These are phyloP conservation scores for Kwoniella shandongensis DNA, from an alignment of 768 basidiomycete genomes.

Conservation along the genomic window DNA sequence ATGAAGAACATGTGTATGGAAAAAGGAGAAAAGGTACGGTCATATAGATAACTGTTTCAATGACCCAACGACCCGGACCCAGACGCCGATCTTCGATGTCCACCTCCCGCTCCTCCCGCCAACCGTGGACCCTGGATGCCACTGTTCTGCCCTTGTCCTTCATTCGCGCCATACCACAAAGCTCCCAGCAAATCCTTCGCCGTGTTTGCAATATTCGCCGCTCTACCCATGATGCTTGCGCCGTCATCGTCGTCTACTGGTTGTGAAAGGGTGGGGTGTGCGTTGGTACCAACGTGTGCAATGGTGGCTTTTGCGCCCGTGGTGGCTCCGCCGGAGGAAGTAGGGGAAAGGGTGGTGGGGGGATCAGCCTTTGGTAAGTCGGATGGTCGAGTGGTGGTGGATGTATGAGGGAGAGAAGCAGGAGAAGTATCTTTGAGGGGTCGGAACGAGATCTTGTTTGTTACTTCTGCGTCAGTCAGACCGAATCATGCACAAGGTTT, in stretches of 20 bases:
- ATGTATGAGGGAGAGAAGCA: constrained; percentile 50
- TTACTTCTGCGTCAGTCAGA: constrained; percentile 33
- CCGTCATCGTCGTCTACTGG: constrained; percentile 34
- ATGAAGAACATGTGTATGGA: no score
- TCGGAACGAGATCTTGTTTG: constrained; percentile 47
- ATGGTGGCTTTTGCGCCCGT: constrained; percentile 31
- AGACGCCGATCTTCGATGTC: not conserved
- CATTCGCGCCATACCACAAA: constrained; percentile 57
- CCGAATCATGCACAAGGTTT: constrained; percentile 12
- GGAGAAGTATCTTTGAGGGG: constrained; percentile 51
- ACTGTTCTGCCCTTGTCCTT: constrained; percentile 1
- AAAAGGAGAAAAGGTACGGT: no score
- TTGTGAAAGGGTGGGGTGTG: constrained; percentile 31
- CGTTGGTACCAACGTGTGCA: constrained; percentile 37
- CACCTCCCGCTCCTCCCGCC: not conserved
- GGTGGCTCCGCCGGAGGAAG: not conserved
- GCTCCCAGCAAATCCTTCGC: constrained; percentile 75
- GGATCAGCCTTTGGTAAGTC: constrained; percentile 25
- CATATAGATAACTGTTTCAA: no score
- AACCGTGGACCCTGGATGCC: not conserved
- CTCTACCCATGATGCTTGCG: constrained; percentile 61
- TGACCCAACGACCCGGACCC: no score
- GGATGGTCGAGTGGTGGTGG: constrained; percentile 19
- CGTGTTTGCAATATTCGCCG: constrained; percentile 75
- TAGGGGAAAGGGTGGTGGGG: constrained; percentile 16